Conservation (phyloP, 2,329 filamentous ascomycete species). For the Ceratocystis cubensis region DNA sequence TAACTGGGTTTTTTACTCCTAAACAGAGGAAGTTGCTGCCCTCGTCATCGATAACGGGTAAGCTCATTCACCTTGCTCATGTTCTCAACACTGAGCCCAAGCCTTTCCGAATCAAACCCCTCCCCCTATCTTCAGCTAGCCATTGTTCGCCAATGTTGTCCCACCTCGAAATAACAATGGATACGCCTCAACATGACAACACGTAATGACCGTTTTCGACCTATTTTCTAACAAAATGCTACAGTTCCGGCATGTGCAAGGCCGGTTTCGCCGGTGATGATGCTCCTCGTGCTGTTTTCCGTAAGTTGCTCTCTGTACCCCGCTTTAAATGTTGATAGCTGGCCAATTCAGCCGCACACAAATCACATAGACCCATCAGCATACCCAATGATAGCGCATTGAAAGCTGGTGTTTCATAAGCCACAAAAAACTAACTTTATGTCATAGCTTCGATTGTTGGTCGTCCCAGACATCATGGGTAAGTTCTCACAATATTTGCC, state of each 20-base stretch:
- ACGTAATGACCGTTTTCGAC: background rate
- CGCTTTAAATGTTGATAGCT: conserved; percentile 27
- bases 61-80: conserved; percentile 38
- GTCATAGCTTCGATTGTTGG: conserved; percentile 89
- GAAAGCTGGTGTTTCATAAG: background rate
- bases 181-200: background rate
- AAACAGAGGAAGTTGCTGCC: conserved; percentile 94
- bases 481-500: conserved; percentile 35
- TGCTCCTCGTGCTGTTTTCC: conserved; percentile 99
- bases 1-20: conserved; percentile 1
- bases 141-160: conserved; percentile 14
- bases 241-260: conserved; percentile 99
- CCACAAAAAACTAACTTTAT: conserved; percentile 21
- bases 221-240: conserved; percentile 16
- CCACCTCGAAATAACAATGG: background rate
- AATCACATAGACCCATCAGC: conserved; percentile 23
- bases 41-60: conserved; percentile 99
- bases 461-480: conserved; percentile 99
- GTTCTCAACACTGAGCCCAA: conserved; percentile 27
- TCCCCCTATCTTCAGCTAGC: conserved; percentile 17
- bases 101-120: conserved; percentile 16
- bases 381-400: background rate
- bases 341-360: conserved; percentile 1
- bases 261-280: conserved; percentile 99
- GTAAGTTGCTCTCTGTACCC: conserved; percentile 68